Evolutionary conservation across 495 filamentous ascomycete species (phyloP).

Genomic region (Neurospora sp.): DNA sequence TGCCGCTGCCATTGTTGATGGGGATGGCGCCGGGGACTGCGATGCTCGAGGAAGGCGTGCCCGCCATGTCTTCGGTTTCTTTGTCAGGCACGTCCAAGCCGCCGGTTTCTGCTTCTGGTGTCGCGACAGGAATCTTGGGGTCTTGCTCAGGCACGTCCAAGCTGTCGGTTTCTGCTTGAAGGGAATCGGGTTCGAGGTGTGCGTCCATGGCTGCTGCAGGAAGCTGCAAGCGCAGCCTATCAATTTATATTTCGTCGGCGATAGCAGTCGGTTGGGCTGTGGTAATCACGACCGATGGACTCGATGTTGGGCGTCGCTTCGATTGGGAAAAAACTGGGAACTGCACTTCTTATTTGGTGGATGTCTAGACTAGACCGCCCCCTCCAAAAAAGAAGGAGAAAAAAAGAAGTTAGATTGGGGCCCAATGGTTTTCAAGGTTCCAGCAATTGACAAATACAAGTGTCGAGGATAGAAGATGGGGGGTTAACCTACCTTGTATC

Average conservation of each 20-base stretch:
- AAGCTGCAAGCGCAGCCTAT: background rate
- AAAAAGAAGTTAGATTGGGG: background rate
- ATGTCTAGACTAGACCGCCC: background rate
- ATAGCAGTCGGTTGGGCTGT: background rate
- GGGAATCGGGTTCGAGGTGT: background rate
- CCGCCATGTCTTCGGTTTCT: background rate
- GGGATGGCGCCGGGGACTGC: background rate
- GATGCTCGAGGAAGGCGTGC: background rate
- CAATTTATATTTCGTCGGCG: background rate
- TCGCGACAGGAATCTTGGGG: background rate
- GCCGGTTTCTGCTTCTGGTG: background rate
- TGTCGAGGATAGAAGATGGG: background rate
- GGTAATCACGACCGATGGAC: background rate
- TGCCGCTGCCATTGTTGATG: background rate
- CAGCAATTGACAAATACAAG: background rate
- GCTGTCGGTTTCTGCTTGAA: background rate
- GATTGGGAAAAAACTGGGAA: background rate
- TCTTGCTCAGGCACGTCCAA: background rate
- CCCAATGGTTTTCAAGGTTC: background rate
- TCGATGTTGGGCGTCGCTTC: background rate
- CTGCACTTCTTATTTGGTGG: background rate
- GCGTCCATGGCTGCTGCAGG: background rate
- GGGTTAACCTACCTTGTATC: background rate
- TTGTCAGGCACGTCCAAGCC: background rate
- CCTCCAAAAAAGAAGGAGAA: background rate